Evolutionary conservation across 768 basidiomycete species (phyloP).

Genomic region (Termitomyces bulborhizus): DNA sequence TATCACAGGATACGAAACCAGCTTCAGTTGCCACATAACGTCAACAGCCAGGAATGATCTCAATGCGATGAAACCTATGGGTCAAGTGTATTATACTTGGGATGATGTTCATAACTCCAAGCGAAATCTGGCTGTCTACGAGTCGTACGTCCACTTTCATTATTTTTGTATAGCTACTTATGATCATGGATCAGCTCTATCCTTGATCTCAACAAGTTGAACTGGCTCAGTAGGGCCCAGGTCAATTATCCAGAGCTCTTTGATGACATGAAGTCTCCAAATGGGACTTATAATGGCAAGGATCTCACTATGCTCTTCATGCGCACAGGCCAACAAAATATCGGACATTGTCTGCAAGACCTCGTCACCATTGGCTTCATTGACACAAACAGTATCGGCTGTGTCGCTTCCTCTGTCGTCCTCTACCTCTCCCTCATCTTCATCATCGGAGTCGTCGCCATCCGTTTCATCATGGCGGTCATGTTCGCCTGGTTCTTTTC

Average conservation of each 20-base stretch:
- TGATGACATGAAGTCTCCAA: constrained; percentile 62
- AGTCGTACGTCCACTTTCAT: constrained; percentile 57
- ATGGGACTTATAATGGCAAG: constrained; percentile 70
- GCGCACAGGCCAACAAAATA: constrained; percentile 58
- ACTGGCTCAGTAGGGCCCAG: constrained; percentile 77
- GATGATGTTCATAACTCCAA: constrained; percentile 61
- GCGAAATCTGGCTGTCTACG: constrained; percentile 89
- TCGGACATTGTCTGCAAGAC: constrained; percentile 84
- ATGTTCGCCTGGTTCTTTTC: constrained; percentile 98
- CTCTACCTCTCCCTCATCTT: constrained; percentile 94
- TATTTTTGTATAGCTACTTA: not conserved
- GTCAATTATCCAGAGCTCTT: constrained; percentile 83
- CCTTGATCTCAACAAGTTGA: constrained; percentile 81
- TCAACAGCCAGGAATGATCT: constrained; percentile 48
- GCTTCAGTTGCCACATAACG: constrained; percentile 69
- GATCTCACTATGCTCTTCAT: constrained; percentile 86
- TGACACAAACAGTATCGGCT: constrained; percentile 91
- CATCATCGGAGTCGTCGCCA: constrained; percentile 94
- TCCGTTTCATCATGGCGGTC: constrained; percentile 95
- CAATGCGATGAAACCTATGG: constrained; percentile 44
- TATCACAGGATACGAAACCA: constrained; percentile 56
- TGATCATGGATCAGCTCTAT: constrained; percentile 49
- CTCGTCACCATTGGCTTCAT: constrained; percentile 87
- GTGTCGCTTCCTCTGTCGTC: constrained; percentile 91
- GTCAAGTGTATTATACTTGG: constrained; percentile 95